Conservation (phyloP, 768 basidiomycete species). For the Phaeolepiota aurea region DNA sequence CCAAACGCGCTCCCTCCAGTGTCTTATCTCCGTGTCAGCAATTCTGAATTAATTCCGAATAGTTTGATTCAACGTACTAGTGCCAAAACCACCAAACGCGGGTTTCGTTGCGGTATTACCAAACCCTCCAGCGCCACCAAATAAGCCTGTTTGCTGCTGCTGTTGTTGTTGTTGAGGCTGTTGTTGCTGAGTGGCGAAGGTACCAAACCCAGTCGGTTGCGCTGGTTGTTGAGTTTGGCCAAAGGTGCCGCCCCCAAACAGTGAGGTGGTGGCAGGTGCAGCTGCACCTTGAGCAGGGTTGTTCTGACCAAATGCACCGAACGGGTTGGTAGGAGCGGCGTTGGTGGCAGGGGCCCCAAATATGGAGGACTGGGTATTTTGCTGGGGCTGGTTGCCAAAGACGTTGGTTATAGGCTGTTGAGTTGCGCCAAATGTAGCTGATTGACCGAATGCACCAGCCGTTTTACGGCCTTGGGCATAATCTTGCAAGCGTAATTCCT, state of each 20-base stretch:
- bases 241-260: slow-evolving; percentile 30
- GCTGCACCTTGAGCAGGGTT: slow-evolving; percentile 15
- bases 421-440: slow-evolving; percentile 37
- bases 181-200: slow-evolving; percentile 10
- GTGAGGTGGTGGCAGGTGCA: slow-evolving; percentile 7
- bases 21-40: too few species aligned
- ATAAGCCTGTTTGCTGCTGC: slow-evolving; percentile 24
- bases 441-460: slow-evolving; percentile 52
- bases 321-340: slow-evolving; percentile 23
- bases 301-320: slow-evolving; percentile 34
- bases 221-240: slow-evolving; percentile 16
- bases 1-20: slow-evolving; percentile 16
- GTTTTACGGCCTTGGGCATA: slow-evolving; percentile 70
- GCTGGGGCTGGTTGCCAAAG: slow-evolving; percentile 42
- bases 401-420: slow-evolving; percentile 32
- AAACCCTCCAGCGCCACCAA: slow-evolving; percentile 28
- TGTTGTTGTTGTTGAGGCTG: slow-evolving; percentile 20
- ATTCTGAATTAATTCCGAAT: too few species aligned
- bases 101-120: slow-evolving; percentile 22
- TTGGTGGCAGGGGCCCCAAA: slow-evolving; percentile 24
- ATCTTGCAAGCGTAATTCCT: slow-evolving; percentile 76
- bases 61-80: too few species aligned
- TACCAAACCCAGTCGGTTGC: slow-evolving; percentile 37
- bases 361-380: slow-evolving; percentile 21
- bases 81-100: slow-evolving; percentile 23